A percentile compares a stretch with the other conserved stretches of the same genome.
Conservation (phyloP, 768 basidiomycete genomes). For the Boletales sp. region DNA sequence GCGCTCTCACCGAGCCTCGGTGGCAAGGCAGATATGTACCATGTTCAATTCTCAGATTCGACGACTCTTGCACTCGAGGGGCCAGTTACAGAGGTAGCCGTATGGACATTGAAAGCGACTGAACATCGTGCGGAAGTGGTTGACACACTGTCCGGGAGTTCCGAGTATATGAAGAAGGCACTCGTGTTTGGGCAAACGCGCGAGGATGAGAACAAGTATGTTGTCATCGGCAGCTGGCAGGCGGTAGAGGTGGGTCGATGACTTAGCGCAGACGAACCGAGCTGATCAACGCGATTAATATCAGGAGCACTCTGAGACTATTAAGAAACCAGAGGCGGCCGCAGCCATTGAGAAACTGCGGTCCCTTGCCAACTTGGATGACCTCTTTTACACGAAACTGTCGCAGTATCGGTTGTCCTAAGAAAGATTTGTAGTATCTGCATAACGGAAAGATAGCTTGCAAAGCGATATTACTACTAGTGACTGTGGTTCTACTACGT, state of each 20-base stretch:
- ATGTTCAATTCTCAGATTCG: conserved; percentile 18
- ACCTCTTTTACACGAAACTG: conserved; percentile 12
- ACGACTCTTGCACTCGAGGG: conserved; percentile 10
- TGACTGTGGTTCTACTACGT: no score
- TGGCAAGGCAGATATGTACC: conserved; percentile 9
- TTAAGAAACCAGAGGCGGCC: conserved; percentile 5
- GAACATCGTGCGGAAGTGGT: conserved; percentile 18
- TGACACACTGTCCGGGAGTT: conserved; percentile 8
- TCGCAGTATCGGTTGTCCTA: not conserved
- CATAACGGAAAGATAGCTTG: no score
- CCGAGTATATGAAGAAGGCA: conserved; percentile 5
- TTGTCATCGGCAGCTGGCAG: conserved; percentile 21
- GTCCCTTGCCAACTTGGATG: conserved; percentile 13
- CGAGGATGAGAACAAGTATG: conserved; percentile 19
- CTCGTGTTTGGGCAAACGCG: conserved; percentile 20
- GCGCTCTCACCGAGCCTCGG: conserved; percentile 5
- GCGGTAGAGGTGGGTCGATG: conserved; percentile 20
- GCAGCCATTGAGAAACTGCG: conserved; percentile 5
- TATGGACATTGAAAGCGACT: conserved; percentile 19
- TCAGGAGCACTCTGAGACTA: conserved; percentile 16
- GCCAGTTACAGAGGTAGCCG: conserved; percentile 22
- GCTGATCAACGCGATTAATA: no score
- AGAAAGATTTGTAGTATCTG: no score
- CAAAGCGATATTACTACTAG: no score
- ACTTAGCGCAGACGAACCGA: no score